Evolutionary conservation across 106 monocot genomes (phyloP), one percentile per base, ranked within the genome.

Genomic region (Dioscorea alata): DNA sequence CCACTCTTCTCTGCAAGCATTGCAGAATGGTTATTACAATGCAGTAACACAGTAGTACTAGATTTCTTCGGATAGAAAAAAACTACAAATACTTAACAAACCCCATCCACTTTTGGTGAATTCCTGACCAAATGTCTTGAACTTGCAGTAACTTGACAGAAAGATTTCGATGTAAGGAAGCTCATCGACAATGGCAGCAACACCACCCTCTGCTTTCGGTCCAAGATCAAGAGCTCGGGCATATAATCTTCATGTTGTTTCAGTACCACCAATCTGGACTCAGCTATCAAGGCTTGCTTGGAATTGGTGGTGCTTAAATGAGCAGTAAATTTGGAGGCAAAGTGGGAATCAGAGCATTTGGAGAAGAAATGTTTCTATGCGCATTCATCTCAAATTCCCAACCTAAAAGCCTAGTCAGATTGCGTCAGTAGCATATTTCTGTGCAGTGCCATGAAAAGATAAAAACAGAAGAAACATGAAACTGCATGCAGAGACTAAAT

Each of bases 91-190:
- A 79, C 97, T 83, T 81, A 99, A 92, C 77, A 89, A 92, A 65
- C 92, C 97, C 97, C 97, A 92, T 79, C 92, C 97, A 63, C 79
- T 85, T 72, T 77, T 86, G 0, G 92, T 92, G 79, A 99, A 99
- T 52, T 85, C 87, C 57, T 83, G 87, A 12, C 97, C 97, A 1
- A 92, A 89, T 4, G 71, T 80, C 74, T 62, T 74, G 85, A 79
- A 89, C 7, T 85, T 83, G 74, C 97, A 99, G 68, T 90, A 69
- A 7, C 8, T 68, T 17, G 92, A 85, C 64, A 99, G 72, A 64
- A 99, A 92, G 63, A 99, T 61, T 13, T 92, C 67, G 2, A 99
- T 48, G 66, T 92, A 99, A 16, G 97, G 87, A 35, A 74, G 73
- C 73, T 99, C 92, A 71, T 92, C 91, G 0, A 97, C 88, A 28